A percentile compares a stretch with the other conserved stretches of the same genome.
phyloP scores from a whole-genome alignment of 2,329 filamentous ascomycete species.

The Penicillium sp. region DNA sequence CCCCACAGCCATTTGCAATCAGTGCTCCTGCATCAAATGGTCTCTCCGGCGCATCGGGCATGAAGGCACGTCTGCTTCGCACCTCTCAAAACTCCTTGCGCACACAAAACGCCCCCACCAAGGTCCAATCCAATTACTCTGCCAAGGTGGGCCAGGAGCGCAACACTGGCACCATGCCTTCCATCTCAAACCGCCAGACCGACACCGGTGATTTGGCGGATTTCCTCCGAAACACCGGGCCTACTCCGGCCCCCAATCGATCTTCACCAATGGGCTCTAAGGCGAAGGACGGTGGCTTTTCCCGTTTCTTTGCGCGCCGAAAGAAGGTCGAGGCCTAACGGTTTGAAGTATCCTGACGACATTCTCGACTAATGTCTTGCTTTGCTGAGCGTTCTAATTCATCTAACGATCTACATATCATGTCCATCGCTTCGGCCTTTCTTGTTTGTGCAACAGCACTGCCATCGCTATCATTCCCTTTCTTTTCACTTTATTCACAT shows the following conservation, averaged over 20 bases:
- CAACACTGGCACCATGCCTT: constrained; percentile 23
- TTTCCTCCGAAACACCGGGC: constrained; percentile 68
- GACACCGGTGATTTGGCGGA: constrained; percentile 67
- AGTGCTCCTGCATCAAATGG: constrained; percentile 14
- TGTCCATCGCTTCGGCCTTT: constrained; percentile 21
- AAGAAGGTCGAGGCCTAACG: constrained; percentile 28
- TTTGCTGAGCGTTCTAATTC: constrained; percentile 21
- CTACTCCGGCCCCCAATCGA: constrained; percentile 46
- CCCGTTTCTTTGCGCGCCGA: constrained; percentile 35
- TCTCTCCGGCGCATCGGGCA: constrained; percentile 20
- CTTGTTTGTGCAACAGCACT: constrained; percentile 5
- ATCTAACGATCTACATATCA: constrained; percentile 23
- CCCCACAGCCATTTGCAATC: constrained; percentile 30
- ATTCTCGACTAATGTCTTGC: constrained; percentile 14
- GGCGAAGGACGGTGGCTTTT: constrained; percentile 28
- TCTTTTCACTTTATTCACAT: constrained; percentile 6
- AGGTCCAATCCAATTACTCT: constrained; percentile 35
- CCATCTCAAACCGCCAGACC: constrained; percentile 27
- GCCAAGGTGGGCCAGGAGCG: constrained; percentile 38
- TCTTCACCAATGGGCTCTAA: constrained; percentile 15
- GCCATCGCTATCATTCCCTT: constrained; percentile 8
- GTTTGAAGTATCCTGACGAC: not conserved
- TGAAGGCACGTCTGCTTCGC: constrained; percentile 37
- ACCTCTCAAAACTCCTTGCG: constrained; percentile 32
- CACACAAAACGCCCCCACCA: constrained; percentile 31